Evolutionary conservation across 768 basidiomycete species (phyloP).

Genomic region (Tubosaeta brunneosetosa): DNA sequence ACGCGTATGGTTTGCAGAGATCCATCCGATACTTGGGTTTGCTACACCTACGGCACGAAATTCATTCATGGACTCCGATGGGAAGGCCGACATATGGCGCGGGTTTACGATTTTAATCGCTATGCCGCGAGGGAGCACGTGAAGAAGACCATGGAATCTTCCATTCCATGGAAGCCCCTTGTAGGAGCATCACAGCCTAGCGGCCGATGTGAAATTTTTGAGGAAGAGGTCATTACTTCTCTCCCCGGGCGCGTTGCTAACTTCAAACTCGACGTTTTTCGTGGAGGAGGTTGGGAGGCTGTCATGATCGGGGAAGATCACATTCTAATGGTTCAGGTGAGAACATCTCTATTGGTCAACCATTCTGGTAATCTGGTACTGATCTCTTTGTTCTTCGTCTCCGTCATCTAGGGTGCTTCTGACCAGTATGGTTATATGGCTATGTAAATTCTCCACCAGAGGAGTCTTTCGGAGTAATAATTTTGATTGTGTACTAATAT

Average conservation of each 20-base stretch:
- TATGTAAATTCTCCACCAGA: conserved; percentile 15
- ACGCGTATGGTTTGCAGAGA: conserved; percentile 27
- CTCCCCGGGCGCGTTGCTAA: conserved; percentile 27
- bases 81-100: conserved; percentile 15
- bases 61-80: conserved; percentile 26
- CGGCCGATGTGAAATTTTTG: conserved; percentile 16
- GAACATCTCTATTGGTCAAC: not conserved
- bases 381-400: not conserved
- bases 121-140: conserved; percentile 17
- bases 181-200: conserved; percentile 5
- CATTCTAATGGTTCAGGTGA: conserved; percentile 32
- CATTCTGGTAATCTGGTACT: not conserved
- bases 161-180: conserved; percentile 18
- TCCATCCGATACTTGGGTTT: conserved; percentile 33
- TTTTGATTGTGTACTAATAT: not conserved
- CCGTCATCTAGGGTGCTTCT: conserved; percentile 5
- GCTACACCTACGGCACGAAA: conserved; percentile 33
- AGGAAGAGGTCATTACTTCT: conserved; percentile 19
- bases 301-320: conserved; percentile 36
- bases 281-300: conserved; percentile 24
- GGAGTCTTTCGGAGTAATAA: not conserved
- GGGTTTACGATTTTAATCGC: conserved; percentile 33
- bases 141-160: conserved; percentile 4
- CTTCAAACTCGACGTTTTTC: conserved; percentile 10
- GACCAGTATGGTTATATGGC: conserved; percentile 25